These are phyloP conservation scores for Berberis thunbergii DNA, from an alignment of 164 flowering plant species.

Conservation along the genomic window DNA sequence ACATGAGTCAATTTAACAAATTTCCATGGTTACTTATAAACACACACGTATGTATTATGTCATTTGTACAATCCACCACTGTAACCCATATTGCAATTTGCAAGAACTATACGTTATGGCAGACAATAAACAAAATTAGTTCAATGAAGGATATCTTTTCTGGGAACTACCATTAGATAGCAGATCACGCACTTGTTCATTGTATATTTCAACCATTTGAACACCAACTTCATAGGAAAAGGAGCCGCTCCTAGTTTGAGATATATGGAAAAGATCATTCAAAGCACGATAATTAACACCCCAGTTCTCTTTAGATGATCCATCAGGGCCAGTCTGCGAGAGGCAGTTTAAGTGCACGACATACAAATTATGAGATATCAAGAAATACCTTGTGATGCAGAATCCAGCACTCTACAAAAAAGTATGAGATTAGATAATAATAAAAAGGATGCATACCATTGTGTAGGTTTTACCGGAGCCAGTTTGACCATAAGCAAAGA, in stretches of 20 bases:
- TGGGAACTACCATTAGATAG: conserved; percentile 50
- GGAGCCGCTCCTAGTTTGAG: conserved; percentile 49
- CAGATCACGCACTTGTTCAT: conserved; percentile 95
- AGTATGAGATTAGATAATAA: background rate
- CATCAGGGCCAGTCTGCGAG: conserved; percentile 67
- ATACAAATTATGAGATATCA: background rate
- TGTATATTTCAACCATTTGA: conserved; percentile 94
- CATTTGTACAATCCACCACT: no score
- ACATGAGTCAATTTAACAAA: no score
- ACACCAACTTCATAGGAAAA: conserved; percentile 62
- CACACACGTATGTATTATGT: no score
- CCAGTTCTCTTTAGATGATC: conserved; percentile 49
- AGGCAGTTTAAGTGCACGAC: background rate
- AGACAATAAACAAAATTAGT: background rate
- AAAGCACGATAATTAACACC: conserved; percentile 87
- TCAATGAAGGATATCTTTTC: conserved; percentile 66
- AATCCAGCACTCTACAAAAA: background rate
- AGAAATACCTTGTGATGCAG: background rate
- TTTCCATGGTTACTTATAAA: no score
- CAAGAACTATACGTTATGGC: no score
- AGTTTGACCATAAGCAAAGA: conserved; percentile 98
- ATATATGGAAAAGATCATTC: conserved; percentile 67
- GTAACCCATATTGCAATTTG: no score
- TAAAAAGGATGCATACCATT: conserved; percentile 43
- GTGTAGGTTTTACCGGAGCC: conserved; percentile 96